A percentile compares a stretch with the other conserved stretches of the same genome.
phyloP scores from a whole-genome alignment of 441 rosid genomes.

The Metrosideros polymorpha region DNA sequence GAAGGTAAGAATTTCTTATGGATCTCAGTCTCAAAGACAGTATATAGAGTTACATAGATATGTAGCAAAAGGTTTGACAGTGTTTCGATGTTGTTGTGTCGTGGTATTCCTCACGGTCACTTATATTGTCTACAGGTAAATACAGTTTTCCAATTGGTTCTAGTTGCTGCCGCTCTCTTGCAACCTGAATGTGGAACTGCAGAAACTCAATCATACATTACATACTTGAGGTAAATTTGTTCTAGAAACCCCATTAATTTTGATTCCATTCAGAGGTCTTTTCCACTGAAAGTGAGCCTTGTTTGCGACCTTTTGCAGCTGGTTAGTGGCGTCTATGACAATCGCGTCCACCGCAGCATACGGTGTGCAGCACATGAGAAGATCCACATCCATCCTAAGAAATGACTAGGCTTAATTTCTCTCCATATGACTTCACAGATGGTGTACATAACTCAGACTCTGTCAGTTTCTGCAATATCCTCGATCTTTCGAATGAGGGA shows the following conservation, averaged over 20 bases:
- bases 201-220: slow-evolving; percentile 55
- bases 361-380: slow-evolving; percentile 52
- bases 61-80: background rate
- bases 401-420: background rate
- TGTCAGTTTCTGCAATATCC: background rate
- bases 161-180: slow-evolving; percentile 78
- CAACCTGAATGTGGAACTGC: slow-evolving; percentile 72
- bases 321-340: slow-evolving; percentile 78
- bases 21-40: background rate
- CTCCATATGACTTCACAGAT: background rate
- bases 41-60: background rate
- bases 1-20: background rate
- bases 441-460: background rate
- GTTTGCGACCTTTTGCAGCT: slow-evolving; percentile 26
- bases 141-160: slow-evolving; percentile 78
- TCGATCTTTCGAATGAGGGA: background rate
- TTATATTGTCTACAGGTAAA: slow-evolving; percentile 45
- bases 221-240: slow-evolving; percentile 54
- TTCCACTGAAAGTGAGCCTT: background rate
- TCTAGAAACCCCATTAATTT: background rate
- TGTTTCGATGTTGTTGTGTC: background rate
- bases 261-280: background rate
- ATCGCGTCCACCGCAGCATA: slow-evolving; percentile 72
- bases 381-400: slow-evolving; percentile 9
- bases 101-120: background rate